Evolutionary conservation across 2,329 filamentous ascomycete species (phyloP).

Genomic region (Nectriaceae sp.): DNA sequence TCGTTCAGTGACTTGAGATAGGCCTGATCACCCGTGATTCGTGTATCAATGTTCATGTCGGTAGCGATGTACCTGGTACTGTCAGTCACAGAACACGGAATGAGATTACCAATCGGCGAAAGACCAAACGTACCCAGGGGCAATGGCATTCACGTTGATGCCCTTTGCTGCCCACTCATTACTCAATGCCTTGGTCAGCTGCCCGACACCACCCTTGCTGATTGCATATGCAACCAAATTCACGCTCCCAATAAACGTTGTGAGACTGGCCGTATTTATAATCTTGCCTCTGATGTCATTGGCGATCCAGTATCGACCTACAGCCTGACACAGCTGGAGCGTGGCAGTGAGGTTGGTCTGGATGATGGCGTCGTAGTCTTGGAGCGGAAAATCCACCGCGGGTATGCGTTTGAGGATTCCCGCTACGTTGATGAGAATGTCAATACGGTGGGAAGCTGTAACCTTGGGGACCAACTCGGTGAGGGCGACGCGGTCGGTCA

Average conservation of each 20-base stretch:
- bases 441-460: no score
- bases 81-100: no score
- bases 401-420: constrained; percentile 7
- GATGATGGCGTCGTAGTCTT: constrained; percentile 7
- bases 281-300: constrained; percentile 10
- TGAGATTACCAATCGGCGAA: no score
- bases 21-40: no score
- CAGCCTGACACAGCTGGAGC: constrained; percentile 12
- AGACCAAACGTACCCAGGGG: constrained; percentile 10
- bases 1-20: no score
- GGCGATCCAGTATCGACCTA: constrained; percentile 10
- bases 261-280: constrained; percentile 10
- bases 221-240: constrained; percentile 5
- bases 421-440: constrained; percentile 13
- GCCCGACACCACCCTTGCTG: constrained; percentile 12
- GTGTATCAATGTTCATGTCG: no score
- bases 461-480: no score
- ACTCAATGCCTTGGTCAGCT: constrained; percentile 13
- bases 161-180: constrained; percentile 13
- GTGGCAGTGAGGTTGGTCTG: constrained; percentile 10
- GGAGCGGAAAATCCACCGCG: not conserved
- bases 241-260: constrained; percentile 9
- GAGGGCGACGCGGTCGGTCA: no score
- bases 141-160: constrained; percentile 15
- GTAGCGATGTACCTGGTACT: no score